Evolutionary conservation across 2,329 filamentous ascomycete species (phyloP).

Genomic region (Botrytis porri): DNA sequence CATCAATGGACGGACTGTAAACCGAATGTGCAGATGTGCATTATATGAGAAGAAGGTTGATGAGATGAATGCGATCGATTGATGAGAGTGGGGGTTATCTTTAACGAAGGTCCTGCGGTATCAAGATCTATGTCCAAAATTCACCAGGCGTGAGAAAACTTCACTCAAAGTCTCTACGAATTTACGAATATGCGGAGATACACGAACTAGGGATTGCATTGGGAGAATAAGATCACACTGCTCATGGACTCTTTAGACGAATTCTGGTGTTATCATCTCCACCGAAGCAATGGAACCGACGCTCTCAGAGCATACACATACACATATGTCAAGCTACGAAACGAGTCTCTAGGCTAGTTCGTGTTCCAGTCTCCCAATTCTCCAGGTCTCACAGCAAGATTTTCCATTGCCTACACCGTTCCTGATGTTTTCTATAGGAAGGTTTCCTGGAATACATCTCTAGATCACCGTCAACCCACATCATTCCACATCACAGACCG

Average conservation of each 20-base stretch:
- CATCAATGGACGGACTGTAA: conserved; percentile 2
- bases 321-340: neutral
- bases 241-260: neutral
- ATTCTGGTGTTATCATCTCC: neutral
- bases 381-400: neutral
- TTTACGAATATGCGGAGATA: neutral
- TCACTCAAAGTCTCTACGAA: neutral
- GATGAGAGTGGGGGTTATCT: neutral
- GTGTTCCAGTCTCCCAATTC: neutral
- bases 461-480: neutral
- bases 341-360: neutral
- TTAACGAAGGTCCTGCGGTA: neutral
- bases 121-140: neutral
- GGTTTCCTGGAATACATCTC: neutral
- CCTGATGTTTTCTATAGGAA: neutral
- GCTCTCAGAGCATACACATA: neutral
- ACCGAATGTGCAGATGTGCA: conserved; percentile 23
- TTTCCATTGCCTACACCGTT: neutral
- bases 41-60: conserved; percentile 5
- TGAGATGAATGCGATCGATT: neutral
- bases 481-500: neutral
- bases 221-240: neutral
- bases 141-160: neutral
- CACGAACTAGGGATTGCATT: neutral
- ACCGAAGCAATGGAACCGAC: neutral